Conservation (phyloP, 495 filamentous ascomycete genomes). For the Sporormia fimetaria region DNA sequence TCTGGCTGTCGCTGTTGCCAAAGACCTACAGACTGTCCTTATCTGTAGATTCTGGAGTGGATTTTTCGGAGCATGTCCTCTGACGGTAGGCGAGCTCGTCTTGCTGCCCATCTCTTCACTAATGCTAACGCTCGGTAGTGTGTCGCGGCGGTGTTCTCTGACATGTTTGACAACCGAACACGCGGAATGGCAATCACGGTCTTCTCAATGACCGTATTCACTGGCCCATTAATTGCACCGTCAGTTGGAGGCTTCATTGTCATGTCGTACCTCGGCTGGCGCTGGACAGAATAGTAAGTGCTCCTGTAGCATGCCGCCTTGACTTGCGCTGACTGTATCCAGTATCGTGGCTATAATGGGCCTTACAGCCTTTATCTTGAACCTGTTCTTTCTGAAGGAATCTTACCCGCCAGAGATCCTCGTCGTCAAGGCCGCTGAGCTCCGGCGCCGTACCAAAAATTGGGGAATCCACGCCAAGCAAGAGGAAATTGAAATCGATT, state of each 20-base stretch:
- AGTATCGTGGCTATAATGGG: slow-evolving; percentile 65
- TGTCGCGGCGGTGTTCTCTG: slow-evolving; percentile 77
- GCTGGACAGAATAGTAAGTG: no score
- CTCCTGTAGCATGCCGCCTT: no score
- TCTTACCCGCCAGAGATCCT: slow-evolving; percentile 77
- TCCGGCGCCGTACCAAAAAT: slow-evolving; percentile 73
- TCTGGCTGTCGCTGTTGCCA: slow-evolving; percentile 57
- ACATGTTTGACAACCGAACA: slow-evolving; percentile 72
- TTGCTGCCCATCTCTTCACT: neutral
- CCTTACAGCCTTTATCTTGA: slow-evolving; percentile 53
- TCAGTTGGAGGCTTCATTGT: slow-evolving; percentile 81
- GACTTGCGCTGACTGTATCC: no score
- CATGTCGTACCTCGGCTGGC: slow-evolving; percentile 58
- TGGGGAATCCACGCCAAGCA: slow-evolving; percentile 93
- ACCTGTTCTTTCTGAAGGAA: slow-evolving; percentile 64
- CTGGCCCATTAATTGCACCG: slow-evolving; percentile 67
- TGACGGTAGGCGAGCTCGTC: slow-evolving; percentile 43
- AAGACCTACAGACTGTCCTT: slow-evolving; percentile 72
- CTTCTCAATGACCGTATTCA: slow-evolving; percentile 77
- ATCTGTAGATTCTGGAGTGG: slow-evolving; percentile 79
- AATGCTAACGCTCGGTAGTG: slow-evolving; percentile 5
- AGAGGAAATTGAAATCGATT: slow-evolving; percentile 82
- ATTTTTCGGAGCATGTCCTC: slow-evolving; percentile 58
- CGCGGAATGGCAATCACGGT: slow-evolving; percentile 72
- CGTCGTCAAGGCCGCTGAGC: slow-evolving; percentile 60